Base-by-base conservation (phyloP, 768 basidiomycete species). In the Brasilioporus rufonigricans region DNA sequence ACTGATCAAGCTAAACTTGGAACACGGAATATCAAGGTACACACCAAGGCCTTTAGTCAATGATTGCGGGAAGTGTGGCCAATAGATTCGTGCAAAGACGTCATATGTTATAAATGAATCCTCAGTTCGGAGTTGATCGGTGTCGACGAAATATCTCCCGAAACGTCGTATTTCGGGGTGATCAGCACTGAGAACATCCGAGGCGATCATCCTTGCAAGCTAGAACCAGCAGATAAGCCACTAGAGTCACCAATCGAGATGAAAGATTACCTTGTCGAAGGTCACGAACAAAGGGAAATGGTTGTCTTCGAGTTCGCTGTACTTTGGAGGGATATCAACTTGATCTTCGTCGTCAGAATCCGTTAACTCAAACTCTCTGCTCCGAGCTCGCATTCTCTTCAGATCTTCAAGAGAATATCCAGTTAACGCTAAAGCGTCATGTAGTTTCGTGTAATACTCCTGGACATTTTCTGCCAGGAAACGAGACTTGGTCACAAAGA, bases 241-340 rank as follows among this genome's bases (percentile, higher is more conserved):
- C 32, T n/a, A 11, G 5, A 33, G 18, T 27, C 26, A 41, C 1
- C 27, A 7, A 4, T 35, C 4, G 5, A n/a, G 3, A 36, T 1
- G 2, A 14, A 39, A 23, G 58, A 77, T 44, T 56, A 85, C 87
- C 48, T 76, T 73, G 61, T 88, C 81, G 50, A 83, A 85, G 0
- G 87, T 86, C 1, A 87, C 61, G 57, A 89, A 90, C 39, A 90
- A 66, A 0, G 88, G 88, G 50, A 89, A 90, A 61, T 90, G 79
- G 0, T 74, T 61, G 32, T 86, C 84, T 36, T 73, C 64, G 14
- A 90, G 71, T 11, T 77, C 74, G 46, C 84, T 85, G 56, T 78
- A 90, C 33, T 63, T 73, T 24, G 59, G 50, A 1, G 87, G 87
- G 13, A 71, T 58, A 39, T 57, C 53, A 8, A 29, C 47, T 23